Percentiles rank a stretch among this genome's conserved stretches.
These are phyloP conservation scores for Rhynchosporium agropyri DNA, from an alignment of 2,329 filamentous ascomycete species.

Conservation along the genomic window DNA sequence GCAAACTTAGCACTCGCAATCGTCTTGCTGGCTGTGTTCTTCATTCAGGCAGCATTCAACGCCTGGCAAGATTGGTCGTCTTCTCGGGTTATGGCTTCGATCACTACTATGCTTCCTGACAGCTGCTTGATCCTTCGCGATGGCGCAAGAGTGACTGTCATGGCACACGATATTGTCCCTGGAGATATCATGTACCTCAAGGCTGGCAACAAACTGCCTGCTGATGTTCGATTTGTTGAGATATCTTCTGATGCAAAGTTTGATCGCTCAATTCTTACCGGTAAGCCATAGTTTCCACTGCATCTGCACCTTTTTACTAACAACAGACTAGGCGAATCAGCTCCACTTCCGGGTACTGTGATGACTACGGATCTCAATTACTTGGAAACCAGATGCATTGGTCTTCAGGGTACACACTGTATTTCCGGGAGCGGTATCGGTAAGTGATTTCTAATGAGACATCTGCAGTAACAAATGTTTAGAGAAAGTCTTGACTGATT, in stretches of 20 bases:
- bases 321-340: constrained; percentile 58
- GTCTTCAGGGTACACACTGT: constrained; percentile 79
- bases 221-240: constrained; percentile 71
- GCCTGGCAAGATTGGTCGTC: constrained; percentile 77
- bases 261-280: constrained; percentile 73
- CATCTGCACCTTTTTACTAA: constrained; percentile 8
- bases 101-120: constrained; percentile 79
- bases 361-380: constrained; percentile 73
- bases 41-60: constrained; percentile 70
- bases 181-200: constrained; percentile 71
- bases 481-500: no score
- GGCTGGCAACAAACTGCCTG: constrained; percentile 72
- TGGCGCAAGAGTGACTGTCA: constrained; percentile 51
- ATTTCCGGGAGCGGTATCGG: constrained; percentile 68
- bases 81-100: constrained; percentile 75
- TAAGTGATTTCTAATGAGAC: no score
- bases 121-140: constrained; percentile 67
- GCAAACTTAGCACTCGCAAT: constrained; percentile 76
- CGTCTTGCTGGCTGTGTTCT: constrained; percentile 70
- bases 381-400: constrained; percentile 75
- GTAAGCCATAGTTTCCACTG: constrained; percentile 42
- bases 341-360: constrained; percentile 63
- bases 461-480: no score
- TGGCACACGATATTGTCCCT: constrained; percentile 66
- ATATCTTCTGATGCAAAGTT: constrained; percentile 71